Evolutionary conservation across 768 basidiomycete genomes (phyloP).

Genomic region (Lentinula detonsa): DNA sequence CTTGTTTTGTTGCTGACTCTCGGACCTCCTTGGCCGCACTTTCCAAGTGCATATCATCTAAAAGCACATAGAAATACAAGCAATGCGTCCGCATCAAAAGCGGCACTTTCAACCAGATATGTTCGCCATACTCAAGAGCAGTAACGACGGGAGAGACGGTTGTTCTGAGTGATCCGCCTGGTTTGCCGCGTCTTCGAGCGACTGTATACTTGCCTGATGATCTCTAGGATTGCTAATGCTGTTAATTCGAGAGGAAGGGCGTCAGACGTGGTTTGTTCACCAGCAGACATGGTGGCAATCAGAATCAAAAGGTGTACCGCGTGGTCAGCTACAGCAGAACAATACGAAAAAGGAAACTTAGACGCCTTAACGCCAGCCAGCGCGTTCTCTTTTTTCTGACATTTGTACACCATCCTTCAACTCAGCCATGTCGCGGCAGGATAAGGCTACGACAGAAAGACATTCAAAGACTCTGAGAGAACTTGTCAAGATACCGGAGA

Average conservation of each 20-base stretch:
- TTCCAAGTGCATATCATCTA: neutral
- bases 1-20: too few relatives aligned
- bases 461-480: conserved; percentile 77
- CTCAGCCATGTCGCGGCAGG: conserved; percentile 44
- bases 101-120: conserved; percentile 4
- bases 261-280: neutral
- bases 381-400: neutral
- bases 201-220: too few relatives aligned
- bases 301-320: neutral
- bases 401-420: neutral
- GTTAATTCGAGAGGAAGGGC: too few relatives aligned
- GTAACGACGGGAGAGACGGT: neutral
- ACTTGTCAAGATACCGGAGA: conserved; percentile 83
- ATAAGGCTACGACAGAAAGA: conserved; percentile 81
- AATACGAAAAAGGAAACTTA: too few relatives aligned
- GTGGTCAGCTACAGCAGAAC: neutral
- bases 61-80: conserved; percentile 10
- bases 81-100: conserved; percentile 1
- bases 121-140: neutral
- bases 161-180: conserved; percentile 6
- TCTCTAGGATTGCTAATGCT: too few relatives aligned
- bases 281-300: neutral
- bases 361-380: neutral
- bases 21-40: too few relatives aligned
- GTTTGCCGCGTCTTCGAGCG: too few relatives aligned